Evolutionary conservation across 805 yeast genomes (phyloP).

Genomic region (Dipodascus albidus): DNA sequence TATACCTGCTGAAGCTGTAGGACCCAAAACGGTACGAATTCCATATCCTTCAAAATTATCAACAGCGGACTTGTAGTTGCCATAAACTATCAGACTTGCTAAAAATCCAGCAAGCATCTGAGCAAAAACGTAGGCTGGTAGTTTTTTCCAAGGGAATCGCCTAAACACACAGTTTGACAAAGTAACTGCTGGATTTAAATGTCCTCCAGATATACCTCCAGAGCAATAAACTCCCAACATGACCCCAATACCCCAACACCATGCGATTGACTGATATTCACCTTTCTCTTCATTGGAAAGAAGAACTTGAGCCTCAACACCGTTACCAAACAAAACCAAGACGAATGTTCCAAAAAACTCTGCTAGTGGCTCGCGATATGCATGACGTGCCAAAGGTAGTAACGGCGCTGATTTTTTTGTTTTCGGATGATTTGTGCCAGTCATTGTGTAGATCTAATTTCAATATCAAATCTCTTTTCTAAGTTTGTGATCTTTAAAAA

Average conservation of each 20-base stretch:
- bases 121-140: slow-evolving; percentile 33
- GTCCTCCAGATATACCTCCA: slow-evolving; percentile 49
- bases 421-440: too few relatives aligned
- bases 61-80: slow-evolving; percentile 31
- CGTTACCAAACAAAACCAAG: slow-evolving; percentile 36
- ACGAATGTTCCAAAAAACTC: slow-evolving; percentile 42
- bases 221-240: slow-evolving; percentile 39
- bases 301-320: slow-evolving; percentile 35
- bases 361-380: slow-evolving; percentile 36
- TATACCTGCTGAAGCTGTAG: slow-evolving; percentile 30
- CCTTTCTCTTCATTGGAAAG: slow-evolving; percentile 31
- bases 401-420: slow-evolving; percentile 3
- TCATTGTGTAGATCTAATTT: too few relatives aligned
- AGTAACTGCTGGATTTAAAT: slow-evolving; percentile 44
- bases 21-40: slow-evolving; percentile 23
- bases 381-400: slow-evolving; percentile 16
- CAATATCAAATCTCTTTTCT: too few relatives aligned
- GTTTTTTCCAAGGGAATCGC: slow-evolving; percentile 40
- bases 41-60: slow-evolving; percentile 24
- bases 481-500: too few relatives aligned
- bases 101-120: slow-evolving; percentile 39
- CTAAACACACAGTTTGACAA: slow-evolving; percentile 36
- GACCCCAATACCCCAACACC: slow-evolving; percentile 46
- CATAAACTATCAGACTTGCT: slow-evolving; percentile 37
- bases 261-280: slow-evolving; percentile 31